Base-by-base conservation (phyloP, 2,329 filamentous ascomycete species). In the Diaporthe ampelina region DNA sequence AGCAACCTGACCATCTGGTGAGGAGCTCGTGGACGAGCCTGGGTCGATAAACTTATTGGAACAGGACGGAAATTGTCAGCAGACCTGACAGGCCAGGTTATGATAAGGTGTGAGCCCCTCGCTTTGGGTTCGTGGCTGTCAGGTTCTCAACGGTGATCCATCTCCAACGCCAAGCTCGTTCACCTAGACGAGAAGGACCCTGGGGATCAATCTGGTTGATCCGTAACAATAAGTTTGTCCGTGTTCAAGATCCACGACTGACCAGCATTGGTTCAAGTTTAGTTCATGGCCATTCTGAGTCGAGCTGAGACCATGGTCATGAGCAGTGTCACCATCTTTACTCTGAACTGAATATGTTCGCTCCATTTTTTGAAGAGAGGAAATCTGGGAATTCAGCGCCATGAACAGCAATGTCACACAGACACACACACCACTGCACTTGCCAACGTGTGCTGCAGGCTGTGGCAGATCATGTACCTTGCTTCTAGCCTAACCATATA, bases 81-180 rank as follows among this genome's bases (percentile, higher is more conserved):
- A 37, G 45, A 29, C 29, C 45, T 21, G 37, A 45, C 61, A 37
- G 45, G 61, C 45, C 26, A 67, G 43, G 0, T 52, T 19, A 19
- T 35, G 29, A n/a, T 3, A 43, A 35, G 5, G 11, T 50, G 45
- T 6, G 45, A 37, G 45, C 45, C 13, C 15, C 1, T 35, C 4
- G 35, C 10, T 37, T 37, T 37, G 35, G n/a, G 45, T 50, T n/a
- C 43, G 15, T 4, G 59, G 40, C 59, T n/a, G 26, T 48, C 59
- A 50, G 61, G 37, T 21, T 43, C 37, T 21, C 17, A 21, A 37
- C 11, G 45, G 48, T 40, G 48, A 68, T 68, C 63, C 21, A 54
- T 54, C 63, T 54, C 48, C n/a, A 54, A 40, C 32, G 48, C 63
- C 63, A 68, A 68, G 48, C 63, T 54, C 63, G 52, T 54, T 13